phyloP scores from a whole-genome alignment of 2,329 filamentous ascomycete genomes.

The Chalaropsis thielavioides region DNA sequence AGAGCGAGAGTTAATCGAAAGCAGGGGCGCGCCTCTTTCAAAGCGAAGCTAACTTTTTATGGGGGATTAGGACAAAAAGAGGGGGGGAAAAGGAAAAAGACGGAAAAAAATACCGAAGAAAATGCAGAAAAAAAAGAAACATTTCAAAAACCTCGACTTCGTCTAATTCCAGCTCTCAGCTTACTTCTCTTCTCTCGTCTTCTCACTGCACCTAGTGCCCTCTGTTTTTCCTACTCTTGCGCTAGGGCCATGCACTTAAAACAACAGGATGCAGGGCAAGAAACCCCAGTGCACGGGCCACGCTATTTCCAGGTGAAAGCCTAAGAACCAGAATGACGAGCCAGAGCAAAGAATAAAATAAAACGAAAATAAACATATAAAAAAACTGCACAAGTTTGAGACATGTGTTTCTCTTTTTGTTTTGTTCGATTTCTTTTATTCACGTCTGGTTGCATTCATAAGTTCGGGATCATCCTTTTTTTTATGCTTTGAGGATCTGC shows the following conservation, averaged over 20 bases:
- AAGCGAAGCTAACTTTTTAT: too few species aligned
- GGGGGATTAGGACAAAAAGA: too few species aligned
- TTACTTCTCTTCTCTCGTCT: background rate
- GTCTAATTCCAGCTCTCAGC: too few species aligned
- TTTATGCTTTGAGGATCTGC: too few species aligned
- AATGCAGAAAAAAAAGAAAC: background rate
- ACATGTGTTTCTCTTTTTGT: background rate
- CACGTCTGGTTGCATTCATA: background rate
- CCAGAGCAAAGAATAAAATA: background rate
- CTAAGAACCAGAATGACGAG: background rate
- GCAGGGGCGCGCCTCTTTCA: background rate
- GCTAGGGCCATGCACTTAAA: slow-evolving; percentile 12
- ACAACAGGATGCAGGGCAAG: slow-evolving; percentile 3
- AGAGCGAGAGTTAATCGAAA: background rate
- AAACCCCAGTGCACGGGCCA: background rate
- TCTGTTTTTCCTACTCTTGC: background rate
- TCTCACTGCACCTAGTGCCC: background rate
- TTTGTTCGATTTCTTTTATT: background rate
- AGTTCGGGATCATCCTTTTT: too few species aligned
- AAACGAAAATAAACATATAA: background rate
- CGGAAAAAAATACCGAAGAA: background rate
- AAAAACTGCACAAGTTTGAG: background rate
- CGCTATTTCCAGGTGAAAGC: background rate
- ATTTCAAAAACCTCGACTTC: too few species aligned
- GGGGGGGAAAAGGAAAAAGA: background rate